These are phyloP conservation scores for Pythium dissimile DNA, from an alignment of 352 stramenopile species.

Conservation along the genomic window DNA sequence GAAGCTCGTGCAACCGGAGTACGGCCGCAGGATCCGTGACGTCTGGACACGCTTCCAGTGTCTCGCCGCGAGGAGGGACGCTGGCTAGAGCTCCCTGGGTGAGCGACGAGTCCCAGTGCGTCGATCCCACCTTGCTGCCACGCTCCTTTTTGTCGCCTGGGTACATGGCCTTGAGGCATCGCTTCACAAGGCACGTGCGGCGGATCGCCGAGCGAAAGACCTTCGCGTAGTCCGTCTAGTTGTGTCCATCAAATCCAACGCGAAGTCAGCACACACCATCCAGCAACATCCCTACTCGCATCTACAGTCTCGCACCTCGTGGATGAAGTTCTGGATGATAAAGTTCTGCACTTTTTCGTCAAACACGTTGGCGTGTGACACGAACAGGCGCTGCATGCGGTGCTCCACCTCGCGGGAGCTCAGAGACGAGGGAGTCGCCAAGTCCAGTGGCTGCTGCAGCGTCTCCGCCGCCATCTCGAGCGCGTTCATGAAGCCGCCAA, in stretches of 20 bases:
- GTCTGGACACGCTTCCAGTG: conserved; percentile 54
- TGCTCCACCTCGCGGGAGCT: conserved; percentile 34
- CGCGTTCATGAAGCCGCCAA: conserved; percentile 54
- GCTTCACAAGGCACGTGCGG: conserved; percentile 68
- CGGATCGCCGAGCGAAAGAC: conserved; percentile 63
- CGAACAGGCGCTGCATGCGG: conserved; percentile 69
- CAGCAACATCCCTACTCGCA: neutral
- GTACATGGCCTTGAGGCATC: conserved; percentile 73
- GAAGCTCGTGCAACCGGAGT: conserved; percentile 43
- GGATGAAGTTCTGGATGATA: conserved; percentile 86
- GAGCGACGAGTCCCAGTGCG: conserved; percentile 22
- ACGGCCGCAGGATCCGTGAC: conserved; percentile 42
- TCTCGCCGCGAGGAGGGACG: neutral
- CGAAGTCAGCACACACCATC: neutral
- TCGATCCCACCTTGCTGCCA: conserved; percentile 15
- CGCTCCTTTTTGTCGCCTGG: conserved; percentile 30
- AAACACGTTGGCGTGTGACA: conserved; percentile 79
- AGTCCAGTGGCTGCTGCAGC: neutral
- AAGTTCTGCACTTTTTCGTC: conserved; percentile 84
- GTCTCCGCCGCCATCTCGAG: conserved; percentile 42
- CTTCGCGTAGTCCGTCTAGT: conserved; percentile 54
- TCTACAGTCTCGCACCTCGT: conserved; percentile 31
- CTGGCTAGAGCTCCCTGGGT: conserved; percentile 30
- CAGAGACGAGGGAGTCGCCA: neutral
- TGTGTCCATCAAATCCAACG: neutral